A percentile compares a stretch with the other conserved stretches of the same genome.
These are phyloP conservation scores for Ampelomyces quisqualis DNA, from an alignment of 2,329 filamentous ascomycete species.

Conservation along the genomic window DNA sequence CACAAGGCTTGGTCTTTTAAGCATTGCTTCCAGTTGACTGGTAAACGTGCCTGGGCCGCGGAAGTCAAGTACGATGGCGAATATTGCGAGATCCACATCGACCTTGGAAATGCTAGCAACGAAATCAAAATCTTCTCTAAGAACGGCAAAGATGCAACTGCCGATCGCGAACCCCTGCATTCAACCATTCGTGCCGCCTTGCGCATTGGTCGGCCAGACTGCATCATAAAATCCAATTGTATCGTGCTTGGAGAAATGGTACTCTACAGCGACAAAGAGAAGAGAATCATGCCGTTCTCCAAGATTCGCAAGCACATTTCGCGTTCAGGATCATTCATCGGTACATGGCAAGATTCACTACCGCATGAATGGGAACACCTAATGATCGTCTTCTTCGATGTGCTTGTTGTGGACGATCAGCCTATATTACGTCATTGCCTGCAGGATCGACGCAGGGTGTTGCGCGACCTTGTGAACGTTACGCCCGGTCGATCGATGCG, in stretches of 20 bases:
- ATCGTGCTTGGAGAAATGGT: slow-evolving; percentile 84
- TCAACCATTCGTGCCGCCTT: slow-evolving; percentile 65
- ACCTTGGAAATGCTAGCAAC: slow-evolving; percentile 57
- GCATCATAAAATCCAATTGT: slow-evolving; percentile 63
- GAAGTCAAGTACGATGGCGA: slow-evolving; percentile 87
- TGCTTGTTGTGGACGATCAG: slow-evolving; percentile 59
- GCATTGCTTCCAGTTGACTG: slow-evolving; percentile 68
- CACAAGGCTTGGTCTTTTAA: slow-evolving; percentile 60
- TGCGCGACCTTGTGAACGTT: slow-evolving; percentile 58
- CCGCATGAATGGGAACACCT: slow-evolving; percentile 57
- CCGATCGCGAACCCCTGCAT: slow-evolving; percentile 65
- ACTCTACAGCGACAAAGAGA: slow-evolving; percentile 68
- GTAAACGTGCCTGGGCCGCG: slow-evolving; percentile 64
- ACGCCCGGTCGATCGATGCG: slow-evolving; percentile 66
- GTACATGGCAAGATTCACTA: slow-evolving; percentile 67
- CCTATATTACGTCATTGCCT: slow-evolving; percentile 56
- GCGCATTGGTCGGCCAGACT: slow-evolving; percentile 58
- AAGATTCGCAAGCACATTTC: slow-evolving; percentile 79
- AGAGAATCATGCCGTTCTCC: slow-evolving; percentile 71
- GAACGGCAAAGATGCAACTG: slow-evolving; percentile 84
- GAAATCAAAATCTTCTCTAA: slow-evolving; percentile 85
- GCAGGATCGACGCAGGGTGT: slow-evolving; percentile 60
- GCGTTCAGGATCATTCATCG: slow-evolving; percentile 69
- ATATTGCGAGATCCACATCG: slow-evolving; percentile 82
- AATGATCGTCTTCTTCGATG: slow-evolving; percentile 63